Evolutionary conservation across 2,329 filamentous ascomycete species (phyloP), one percentile per base, ranked within the genome.

Genomic region (Septoria petroselini): DNA sequence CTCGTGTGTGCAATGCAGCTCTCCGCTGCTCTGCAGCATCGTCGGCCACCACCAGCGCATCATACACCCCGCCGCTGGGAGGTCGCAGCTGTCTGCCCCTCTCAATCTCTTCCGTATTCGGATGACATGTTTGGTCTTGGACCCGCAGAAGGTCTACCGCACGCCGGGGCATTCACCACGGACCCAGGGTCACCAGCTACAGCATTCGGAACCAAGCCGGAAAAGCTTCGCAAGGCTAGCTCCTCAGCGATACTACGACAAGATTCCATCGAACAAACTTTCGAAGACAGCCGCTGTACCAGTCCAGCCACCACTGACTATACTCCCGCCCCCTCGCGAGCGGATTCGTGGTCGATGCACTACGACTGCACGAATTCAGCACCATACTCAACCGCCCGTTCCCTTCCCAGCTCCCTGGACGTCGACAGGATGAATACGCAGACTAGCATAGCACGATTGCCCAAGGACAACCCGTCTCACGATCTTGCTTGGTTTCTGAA

Each of bases 401-500:
- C 52, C n/a, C 46, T 39, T 21, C 19, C 45, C 23, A 27, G 37
- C 14, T 27, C 38, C 30, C 38, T 43, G 18, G 30, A 44, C 23
- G 48, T 58, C 33, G 61, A 58, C 58, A 60, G 52, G 43, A 66
- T 63, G 61, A 67, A 62, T 50, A 67, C 64, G 11, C 57, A 62
- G 33, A 59, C 59, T 7, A 67, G 64, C 41, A 41, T 64, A 27
- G 51, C 62, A 19, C 56, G 55, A 23, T 41, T 67, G 29, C 64
- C 63, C 7, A 58, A 48, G 17, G 53, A 58, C 15, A 64, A 64
- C 41, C 51, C 57, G 8, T 64, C 65, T 7, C 62, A 63, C 27
- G 68, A 71, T 31, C 57, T 72, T 46, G 67, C 67, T 11, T 67
- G 62, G 39, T 72, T 71, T 45, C 52, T 72, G 41, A 62, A 62